Evolutionary conservation across 345 rosid genomes (phyloP), one percentile per base, ranked within the genome.

Genomic region (Xanthoceras sorbifolium): DNA sequence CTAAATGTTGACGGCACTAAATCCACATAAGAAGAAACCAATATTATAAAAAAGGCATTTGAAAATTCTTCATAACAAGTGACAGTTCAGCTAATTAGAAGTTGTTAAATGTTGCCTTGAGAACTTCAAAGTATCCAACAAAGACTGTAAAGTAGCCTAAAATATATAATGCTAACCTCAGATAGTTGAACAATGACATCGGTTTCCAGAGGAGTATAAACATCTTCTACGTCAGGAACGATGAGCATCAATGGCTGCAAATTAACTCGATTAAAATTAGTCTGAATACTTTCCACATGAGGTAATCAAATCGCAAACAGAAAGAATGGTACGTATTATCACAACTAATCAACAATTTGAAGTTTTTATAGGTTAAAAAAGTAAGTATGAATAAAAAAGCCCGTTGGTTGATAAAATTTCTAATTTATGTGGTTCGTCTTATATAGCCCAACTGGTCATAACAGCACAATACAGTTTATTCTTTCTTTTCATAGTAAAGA

Each of bases 191-290:
- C 98, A 83, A 97, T 81, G 60, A 97, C 90, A 88, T 97, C 99
- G 66, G 94, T 87, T 82, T 92, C 86, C 75, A 97, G 81, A 62
- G 99, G 99, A 73, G 99, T 97, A 78, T 94, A 97, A 46, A 97
- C 98, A 86, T 97, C 99, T 89, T 92, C 90, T 65, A 97, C 81
- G 80, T 97, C 99, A 31, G 99, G 99, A 76, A 94, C 97, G 75
- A 97, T 91, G 73, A 97, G 94, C 99, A 97, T 97, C 89, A 93
- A 67, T 50, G 98, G 99, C 97, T 93, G 94, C 90, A 89, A 70
- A 79, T 44, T 76, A 72, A 5, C 62, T 67, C 65, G 76, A 64
- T 54, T 23, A 77, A 81, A 77, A 55, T 76, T 66, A 79, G 52
- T 22, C 62, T 3, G 6, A 38, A 54, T n/a, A 52, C 64, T 38